Conservation (phyloP, 306 rosid genomes). For the Vigna nakashimae region DNA sequence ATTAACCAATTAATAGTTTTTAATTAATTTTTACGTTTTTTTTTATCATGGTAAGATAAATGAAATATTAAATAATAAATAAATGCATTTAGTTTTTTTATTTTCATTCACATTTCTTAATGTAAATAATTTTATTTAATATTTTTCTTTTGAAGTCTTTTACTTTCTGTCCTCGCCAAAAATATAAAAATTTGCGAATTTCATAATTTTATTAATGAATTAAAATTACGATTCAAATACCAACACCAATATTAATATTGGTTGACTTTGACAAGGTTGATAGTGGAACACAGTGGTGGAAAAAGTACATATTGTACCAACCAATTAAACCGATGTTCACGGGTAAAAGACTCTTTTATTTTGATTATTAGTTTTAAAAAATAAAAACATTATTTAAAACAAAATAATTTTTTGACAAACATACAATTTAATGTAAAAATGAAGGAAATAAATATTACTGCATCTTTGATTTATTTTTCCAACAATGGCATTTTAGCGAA, state of each 20-base stretch:
- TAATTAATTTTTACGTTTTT: too few relatives aligned
- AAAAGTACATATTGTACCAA: conserved; percentile 1
- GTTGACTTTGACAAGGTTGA: conserved; percentile 4
- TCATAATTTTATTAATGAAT: too few relatives aligned
- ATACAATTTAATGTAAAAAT: background rate
- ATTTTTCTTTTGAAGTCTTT: too few relatives aligned
- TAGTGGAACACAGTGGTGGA: background rate
- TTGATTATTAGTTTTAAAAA: background rate
- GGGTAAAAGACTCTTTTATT: background rate
- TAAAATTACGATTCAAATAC: background rate
- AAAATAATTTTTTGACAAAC: too few relatives aligned
- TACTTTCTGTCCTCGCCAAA: too few relatives aligned
- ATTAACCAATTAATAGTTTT: too few relatives aligned
- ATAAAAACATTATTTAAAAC: background rate
- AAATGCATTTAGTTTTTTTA: too few relatives aligned
- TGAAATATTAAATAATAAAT: too few relatives aligned
- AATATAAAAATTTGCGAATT: background rate
- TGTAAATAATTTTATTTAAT: too few relatives aligned
- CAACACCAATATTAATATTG: background rate
- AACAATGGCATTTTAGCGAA: background rate
- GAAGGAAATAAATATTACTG: background rate
- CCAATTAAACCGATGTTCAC: conserved; percentile 18
- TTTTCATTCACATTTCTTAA: too few relatives aligned
- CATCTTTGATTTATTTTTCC: background rate
- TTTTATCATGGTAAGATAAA: too few relatives aligned